phyloP scores from a whole-genome alignment of 257 asterid species.

The Scutellaria minor region DNA sequence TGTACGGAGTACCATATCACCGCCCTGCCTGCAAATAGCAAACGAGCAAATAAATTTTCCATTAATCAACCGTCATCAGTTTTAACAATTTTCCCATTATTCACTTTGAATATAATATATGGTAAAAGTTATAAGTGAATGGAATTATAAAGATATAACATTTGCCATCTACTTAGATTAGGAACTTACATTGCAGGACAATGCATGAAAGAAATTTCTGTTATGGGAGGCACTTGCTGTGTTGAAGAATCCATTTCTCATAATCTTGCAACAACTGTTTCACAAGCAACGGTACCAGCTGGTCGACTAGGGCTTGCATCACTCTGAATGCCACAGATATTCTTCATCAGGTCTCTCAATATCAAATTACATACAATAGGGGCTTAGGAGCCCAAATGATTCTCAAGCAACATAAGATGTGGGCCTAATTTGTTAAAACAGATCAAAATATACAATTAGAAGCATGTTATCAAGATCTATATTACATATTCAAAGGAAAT shows the following conservation, averaged over 20 bases:
- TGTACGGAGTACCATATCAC: no score
- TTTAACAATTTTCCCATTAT: no score
- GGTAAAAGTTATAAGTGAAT: no score
- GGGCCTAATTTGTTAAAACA: background rate
- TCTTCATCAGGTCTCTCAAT: background rate
- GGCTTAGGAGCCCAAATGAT: background rate
- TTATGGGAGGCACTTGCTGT: slow-evolving; percentile 34
- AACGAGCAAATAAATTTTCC: no score
- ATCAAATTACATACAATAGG: background rate
- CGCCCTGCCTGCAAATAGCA: no score
- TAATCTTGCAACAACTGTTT: slow-evolving; percentile 73
- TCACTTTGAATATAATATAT: no score
- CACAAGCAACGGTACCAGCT: slow-evolving; percentile 69
- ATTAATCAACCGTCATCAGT: no score
- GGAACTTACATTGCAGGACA: slow-evolving; percentile 20
- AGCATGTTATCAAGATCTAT: background rate
- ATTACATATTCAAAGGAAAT: background rate
- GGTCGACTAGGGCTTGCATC: slow-evolving; percentile 84
- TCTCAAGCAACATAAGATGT: background rate
- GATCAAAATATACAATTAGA: background rate
- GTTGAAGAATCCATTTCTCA: slow-evolving; percentile 61
- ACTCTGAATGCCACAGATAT: slow-evolving; percentile 47
- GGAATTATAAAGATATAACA: no score
- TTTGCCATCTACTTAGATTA: no score
- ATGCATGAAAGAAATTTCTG: background rate